Evolutionary conservation across 176 grass and related monocot species (phyloP).

Genomic region (Lolium multiflorum): DNA sequence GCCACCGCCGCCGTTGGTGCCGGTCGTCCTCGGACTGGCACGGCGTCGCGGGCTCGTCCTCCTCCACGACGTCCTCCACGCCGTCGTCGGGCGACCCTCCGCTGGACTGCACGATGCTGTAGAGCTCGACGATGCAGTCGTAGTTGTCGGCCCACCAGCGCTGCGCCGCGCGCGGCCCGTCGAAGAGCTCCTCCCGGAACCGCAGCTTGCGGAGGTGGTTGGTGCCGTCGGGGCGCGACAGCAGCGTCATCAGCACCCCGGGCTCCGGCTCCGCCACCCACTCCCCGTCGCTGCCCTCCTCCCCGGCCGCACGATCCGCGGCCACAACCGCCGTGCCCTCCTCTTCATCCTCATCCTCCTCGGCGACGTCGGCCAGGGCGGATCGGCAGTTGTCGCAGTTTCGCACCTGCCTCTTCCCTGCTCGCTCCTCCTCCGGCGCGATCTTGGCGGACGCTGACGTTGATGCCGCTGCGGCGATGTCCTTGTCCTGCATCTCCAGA

Average conservation of each 20-base stretch:
- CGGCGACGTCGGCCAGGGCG: constrained; percentile 3
- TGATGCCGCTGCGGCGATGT: not conserved
- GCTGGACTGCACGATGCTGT: constrained; percentile 59
- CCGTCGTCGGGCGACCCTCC: not conserved
- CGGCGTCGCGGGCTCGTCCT: constrained; percentile 47
- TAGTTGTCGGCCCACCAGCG: constrained; percentile 69
- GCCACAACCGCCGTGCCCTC: not conserved
- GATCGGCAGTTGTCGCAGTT: constrained; percentile 49
- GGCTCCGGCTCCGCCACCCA: constrained; percentile 79
- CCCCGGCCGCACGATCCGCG: not conserved
- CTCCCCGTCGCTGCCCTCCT: constrained; percentile 46
- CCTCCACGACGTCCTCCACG: constrained; percentile 3
- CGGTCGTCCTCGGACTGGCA: constrained; percentile 70
- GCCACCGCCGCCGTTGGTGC: constrained; percentile 22
- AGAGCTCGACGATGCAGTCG: constrained; percentile 71
- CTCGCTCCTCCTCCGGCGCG: constrained; percentile 42
- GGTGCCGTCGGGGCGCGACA: constrained; percentile 64
- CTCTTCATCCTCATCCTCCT: not conserved
- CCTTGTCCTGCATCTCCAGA: constrained; percentile 27
- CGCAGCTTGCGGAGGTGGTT: constrained; percentile 72
- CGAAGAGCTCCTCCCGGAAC: constrained; percentile 72
- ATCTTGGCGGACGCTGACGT: constrained; percentile 53
- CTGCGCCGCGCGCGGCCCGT: constrained; percentile 58
- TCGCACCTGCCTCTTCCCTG: not conserved
- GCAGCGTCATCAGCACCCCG: constrained; percentile 74